Percentiles rank a stretch among this genome's conserved stretches.
Evolutionary conservation across 1,284 basidiomycete genomes (phyloP).

Genomic region (Ganoderma sp.): DNA sequence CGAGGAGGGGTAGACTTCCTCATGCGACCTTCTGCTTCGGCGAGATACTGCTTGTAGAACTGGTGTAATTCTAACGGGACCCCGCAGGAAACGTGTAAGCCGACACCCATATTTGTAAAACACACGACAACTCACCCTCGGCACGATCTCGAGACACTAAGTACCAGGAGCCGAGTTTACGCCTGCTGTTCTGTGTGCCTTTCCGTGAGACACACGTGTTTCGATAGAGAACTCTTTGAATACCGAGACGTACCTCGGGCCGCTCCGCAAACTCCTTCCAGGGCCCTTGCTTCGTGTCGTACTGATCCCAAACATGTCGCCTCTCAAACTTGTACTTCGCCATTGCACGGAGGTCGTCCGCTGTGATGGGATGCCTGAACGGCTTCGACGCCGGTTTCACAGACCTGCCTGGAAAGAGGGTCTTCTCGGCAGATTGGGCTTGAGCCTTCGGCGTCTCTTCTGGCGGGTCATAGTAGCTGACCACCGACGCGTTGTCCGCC

Average conservation of each 20-base stretch:
- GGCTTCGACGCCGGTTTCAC: not conserved
- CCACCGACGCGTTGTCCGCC: constrained; percentile 1
- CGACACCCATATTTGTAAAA: not conserved
- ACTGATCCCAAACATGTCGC: constrained; percentile 1
- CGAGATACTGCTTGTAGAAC: not conserved
- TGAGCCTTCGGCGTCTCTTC: not conserved
- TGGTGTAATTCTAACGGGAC: not conserved
- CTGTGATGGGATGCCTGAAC: constrained; percentile 13
- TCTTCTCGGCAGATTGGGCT: not conserved
- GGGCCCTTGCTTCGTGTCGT: not conserved
- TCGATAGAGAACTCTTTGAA: not conserved
- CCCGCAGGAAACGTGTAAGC: not conserved
- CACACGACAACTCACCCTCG: not conserved
- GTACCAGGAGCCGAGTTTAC: not conserved
- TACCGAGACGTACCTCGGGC: constrained; percentile 15
- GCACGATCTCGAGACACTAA: not conserved
- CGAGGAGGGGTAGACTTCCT: not conserved
- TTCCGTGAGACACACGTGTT: not conserved
- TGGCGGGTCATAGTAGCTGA: not conserved
- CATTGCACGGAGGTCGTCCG: constrained; percentile 19
- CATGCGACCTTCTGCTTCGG: not conserved
- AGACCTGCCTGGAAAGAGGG: not conserved
- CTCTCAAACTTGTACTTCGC: constrained; percentile 20
- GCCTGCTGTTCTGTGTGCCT: not conserved
- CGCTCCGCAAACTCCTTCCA: constrained; percentile 24